phyloP scores from a whole-genome alignment of 257 asterid genomes.

The Primulina eburnea region DNA sequence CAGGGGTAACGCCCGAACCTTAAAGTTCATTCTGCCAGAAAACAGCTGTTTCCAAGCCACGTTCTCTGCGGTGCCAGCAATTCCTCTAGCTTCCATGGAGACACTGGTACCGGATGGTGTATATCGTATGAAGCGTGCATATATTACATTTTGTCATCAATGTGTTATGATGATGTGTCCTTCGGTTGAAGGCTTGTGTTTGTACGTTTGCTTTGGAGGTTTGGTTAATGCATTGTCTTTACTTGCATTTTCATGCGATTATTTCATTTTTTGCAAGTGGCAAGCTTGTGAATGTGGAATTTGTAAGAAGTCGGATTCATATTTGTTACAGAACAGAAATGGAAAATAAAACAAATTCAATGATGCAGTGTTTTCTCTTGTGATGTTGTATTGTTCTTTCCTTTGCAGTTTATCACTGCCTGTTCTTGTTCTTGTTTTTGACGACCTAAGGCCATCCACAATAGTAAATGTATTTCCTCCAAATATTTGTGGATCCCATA shows the following conservation, averaged over 20 bases:
- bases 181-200: not conserved
- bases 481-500: no score
- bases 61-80: slow-evolving; percentile 29
- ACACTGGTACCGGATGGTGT: slow-evolving; percentile 40
- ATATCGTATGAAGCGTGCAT: slow-evolving; percentile 47
- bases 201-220: not conserved
- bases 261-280: not conserved
- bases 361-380: no score
- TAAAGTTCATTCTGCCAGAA: slow-evolving; percentile 24
- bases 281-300: not conserved
- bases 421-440: no score
- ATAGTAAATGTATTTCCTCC: no score
- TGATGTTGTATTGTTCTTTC: no score
- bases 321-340: no score
- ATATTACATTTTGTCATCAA: slow-evolving; percentile 25
- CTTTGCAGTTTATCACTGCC: no score
- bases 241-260: not conserved
- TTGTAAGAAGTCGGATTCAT: not conserved
- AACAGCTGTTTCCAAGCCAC: slow-evolving; percentile 34
- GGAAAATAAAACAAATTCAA: no score
- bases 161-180: not conserved
- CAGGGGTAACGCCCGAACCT: slow-evolving; percentile 51
- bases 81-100: slow-evolving; percentile 43
- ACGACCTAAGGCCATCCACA: no score
- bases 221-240: not conserved